A percentile compares a stretch with the other conserved stretches of the same genome.
phyloP scores from a whole-genome alignment of 805 yeast genomes.

The Torulaspora microellipsoides region DNA sequence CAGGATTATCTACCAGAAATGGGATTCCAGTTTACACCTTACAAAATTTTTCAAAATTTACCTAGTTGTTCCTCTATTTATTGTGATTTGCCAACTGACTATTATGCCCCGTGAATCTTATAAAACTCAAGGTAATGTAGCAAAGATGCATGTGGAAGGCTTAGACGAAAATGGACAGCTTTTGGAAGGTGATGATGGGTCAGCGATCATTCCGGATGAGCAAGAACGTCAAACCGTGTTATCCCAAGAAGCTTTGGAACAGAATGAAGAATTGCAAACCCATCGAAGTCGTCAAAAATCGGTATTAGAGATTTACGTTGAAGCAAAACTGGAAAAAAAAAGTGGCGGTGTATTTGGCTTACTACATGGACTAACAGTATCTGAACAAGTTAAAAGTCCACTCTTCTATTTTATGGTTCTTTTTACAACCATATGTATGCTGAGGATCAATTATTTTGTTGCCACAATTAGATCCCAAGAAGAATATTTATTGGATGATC shows the following conservation, averaged over 20 bases:
- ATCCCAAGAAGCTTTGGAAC: conserved; percentile 11
- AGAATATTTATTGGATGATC: conserved; percentile 56
- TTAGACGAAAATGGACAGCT: conserved; percentile 64
- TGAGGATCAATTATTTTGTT: conserved; percentile 86
- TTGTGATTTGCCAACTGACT: conserved; percentile 63
- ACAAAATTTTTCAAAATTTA: conserved; percentile 61
- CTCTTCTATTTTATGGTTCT: conserved; percentile 78
- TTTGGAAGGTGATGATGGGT: conserved; percentile 36
- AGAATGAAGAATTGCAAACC: conserved; percentile 4
- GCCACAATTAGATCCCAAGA: conserved; percentile 87
- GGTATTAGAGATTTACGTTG: conserved; percentile 62
- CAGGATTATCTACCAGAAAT: conserved; percentile 54
- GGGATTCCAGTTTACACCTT: conserved; percentile 34
- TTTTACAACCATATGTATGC: conserved; percentile 84
- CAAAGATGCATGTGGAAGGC: conserved; percentile 67
- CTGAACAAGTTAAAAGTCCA: conserved; percentile 45
- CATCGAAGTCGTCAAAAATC: conserved; percentile 43
- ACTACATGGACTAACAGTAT: conserved; percentile 57
- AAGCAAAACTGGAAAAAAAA: conserved; percentile 45
- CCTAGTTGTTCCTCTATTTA: conserved; percentile 72
- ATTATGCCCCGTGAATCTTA: conserved; percentile 79
- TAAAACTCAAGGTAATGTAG: conserved; percentile 63
- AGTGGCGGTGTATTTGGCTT: conserved; percentile 72
- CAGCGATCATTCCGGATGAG: conserved; percentile 45
- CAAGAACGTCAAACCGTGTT: conserved; percentile 35